Conservation (phyloP, 2,329 filamentous ascomycete species). For the Apiospora marii region DNA sequence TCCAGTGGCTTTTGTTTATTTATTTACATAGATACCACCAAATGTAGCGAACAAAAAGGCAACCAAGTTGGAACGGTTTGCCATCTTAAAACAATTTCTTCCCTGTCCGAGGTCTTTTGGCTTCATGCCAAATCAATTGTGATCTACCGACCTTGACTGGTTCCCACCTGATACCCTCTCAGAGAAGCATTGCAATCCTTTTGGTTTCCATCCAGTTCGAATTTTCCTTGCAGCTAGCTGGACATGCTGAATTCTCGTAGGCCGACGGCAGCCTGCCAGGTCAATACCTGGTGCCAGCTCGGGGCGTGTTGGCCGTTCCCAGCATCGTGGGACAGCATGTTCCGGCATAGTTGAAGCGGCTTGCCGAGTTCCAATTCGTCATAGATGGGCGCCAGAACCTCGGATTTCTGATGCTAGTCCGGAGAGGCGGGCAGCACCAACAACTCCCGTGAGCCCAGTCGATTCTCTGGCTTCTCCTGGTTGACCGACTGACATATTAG, state of each 20-base stretch:
- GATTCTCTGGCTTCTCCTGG: background rate
- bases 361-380: too few relatives aligned
- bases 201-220: background rate
- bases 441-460: too few relatives aligned
- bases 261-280: background rate
- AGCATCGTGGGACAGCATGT: too few relatives aligned
- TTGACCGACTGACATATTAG: background rate
- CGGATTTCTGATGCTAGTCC: too few relatives aligned
- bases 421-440: too few relatives aligned
- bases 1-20: background rate
- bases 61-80: background rate
- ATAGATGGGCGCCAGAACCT: too few relatives aligned
- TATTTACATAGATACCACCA: constrained; percentile 8
- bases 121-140: background rate
- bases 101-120: background rate
- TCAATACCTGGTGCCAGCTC: background rate
- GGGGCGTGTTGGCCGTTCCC: too few relatives aligned
- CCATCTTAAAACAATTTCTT: background rate
- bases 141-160: background rate
- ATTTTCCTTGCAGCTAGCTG: background rate
- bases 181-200: background rate
- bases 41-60: constrained; percentile 9
- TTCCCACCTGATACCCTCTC: background rate
- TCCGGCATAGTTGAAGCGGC: too few relatives aligned
- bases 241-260: background rate